Conservation (phyloP, 192 early-diverging fungal genomes). For the Entomortierella lignicola region DNA sequence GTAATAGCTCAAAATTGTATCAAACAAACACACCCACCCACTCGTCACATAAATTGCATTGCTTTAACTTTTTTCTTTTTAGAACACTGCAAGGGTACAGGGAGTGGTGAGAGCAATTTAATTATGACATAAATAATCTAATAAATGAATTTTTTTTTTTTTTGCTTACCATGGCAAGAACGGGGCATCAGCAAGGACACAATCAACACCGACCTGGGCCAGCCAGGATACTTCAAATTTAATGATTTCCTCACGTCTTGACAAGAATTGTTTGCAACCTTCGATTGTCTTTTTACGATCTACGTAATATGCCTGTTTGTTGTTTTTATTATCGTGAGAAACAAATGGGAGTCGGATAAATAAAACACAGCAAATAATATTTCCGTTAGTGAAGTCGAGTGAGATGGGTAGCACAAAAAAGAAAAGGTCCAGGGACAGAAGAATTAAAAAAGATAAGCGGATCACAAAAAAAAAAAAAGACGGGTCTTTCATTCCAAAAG, state of each 20-base stretch:
- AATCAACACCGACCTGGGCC: constrained; percentile 60
- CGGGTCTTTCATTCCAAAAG: no score
- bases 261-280: constrained; percentile 60
- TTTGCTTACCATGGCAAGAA: constrained; percentile 66
- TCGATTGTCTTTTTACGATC: constrained; percentile 67
- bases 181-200: constrained; percentile 68
- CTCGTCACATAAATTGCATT: no score
- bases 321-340: constrained; percentile 61
- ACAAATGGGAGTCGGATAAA: neutral
- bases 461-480: no score
- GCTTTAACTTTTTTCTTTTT: no score
- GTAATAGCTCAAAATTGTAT: no score
- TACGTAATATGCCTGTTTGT: constrained; percentile 67
- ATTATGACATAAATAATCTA: neutral
- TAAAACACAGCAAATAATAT: no score
- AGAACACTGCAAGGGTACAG: no score
- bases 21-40: no score
- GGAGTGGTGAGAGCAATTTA: neutral
- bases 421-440: no score
- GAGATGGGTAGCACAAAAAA: no score
- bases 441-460: no score
- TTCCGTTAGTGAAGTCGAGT: no score
- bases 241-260: constrained; percentile 53
- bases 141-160: constrained; percentile 28
- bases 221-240: constrained; percentile 64